These are phyloP conservation scores for Pseudocercospora eumusae DNA, from an alignment of 2,329 filamentous ascomycete genomes.

Conservation along the genomic window DNA sequence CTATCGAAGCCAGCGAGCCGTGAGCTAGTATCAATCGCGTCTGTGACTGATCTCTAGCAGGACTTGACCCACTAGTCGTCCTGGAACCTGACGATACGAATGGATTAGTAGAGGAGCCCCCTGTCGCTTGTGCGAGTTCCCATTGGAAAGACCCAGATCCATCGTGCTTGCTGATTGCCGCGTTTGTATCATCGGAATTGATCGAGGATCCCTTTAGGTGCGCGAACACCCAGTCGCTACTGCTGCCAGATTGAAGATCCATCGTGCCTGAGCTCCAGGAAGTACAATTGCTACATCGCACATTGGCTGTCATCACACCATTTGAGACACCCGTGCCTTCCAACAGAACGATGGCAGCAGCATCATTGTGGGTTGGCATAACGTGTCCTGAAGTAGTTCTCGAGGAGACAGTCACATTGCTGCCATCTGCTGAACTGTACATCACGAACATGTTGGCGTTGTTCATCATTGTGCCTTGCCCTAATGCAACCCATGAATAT, in stretches of 20 bases:
- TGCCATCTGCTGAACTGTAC: conserved; percentile 54
- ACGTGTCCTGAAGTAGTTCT: conserved; percentile 48
- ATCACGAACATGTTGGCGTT: conserved; percentile 60
- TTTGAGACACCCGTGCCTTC: conserved; percentile 55
- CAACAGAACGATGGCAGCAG: conserved; percentile 50
- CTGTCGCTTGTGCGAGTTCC: conserved; percentile 52
- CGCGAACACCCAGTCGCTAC: conserved; percentile 55
- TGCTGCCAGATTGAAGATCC: conserved; percentile 46
- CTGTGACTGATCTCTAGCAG: conserved; percentile 12
- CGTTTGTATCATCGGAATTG: conserved; percentile 48
- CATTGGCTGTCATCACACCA: conserved; percentile 57
- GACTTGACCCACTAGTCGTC: conserved; percentile 5
- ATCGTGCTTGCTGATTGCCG: conserved; percentile 50
- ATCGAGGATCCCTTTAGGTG: conserved; percentile 48
- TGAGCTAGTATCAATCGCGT: conserved; percentile 38
- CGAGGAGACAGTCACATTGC: conserved; percentile 59
- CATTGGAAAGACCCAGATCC: conserved; percentile 46
- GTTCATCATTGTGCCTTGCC: conserved; percentile 53
- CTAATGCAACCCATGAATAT: conserved; percentile 57
- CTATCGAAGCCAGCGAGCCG: conserved; percentile 46
- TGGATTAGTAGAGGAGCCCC: conserved; percentile 49
- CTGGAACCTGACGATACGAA: conserved; percentile 32
- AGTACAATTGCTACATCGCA: conserved; percentile 56
- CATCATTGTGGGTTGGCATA: conserved; percentile 46
- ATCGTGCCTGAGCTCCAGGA: conserved; percentile 56